A percentile compares a stretch with the other conserved stretches of the same genome.
Conservation (phyloP, 148 eudicot genomes). For the Vaccinium darrowii region DNA sequence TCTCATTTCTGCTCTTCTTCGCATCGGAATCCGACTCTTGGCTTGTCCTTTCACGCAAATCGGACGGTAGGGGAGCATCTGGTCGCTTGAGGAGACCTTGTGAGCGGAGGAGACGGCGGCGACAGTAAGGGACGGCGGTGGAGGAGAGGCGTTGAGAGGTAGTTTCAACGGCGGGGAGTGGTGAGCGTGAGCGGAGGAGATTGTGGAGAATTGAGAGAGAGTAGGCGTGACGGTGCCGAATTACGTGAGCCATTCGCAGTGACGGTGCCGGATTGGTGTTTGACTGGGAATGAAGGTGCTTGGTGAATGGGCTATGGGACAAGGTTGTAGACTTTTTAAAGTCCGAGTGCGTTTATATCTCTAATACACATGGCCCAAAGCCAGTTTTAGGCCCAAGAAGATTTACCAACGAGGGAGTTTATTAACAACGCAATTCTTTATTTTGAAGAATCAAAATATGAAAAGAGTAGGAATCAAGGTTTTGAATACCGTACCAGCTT, state of each 20-base stretch:
- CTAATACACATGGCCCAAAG: too few relatives aligned
- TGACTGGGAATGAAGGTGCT: too few relatives aligned
- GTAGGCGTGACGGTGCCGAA: constrained; percentile 27
- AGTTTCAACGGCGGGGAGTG: constrained; percentile 3
- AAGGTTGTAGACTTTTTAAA: too few relatives aligned
- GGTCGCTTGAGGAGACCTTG: constrained; percentile 44
- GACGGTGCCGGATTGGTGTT: too few relatives aligned
- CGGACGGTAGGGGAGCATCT: constrained; percentile 13
- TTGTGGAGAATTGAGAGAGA: constrained; percentile 12
- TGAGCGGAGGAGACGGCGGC: constrained; percentile 33
- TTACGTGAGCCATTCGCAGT: constrained; percentile 34
- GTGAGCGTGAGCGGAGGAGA: constrained; percentile 15
- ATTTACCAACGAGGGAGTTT: too few relatives aligned
- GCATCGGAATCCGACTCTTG: constrained; percentile 1
- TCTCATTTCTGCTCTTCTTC: constrained; percentile 60
- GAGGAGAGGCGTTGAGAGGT: constrained; percentile 17
- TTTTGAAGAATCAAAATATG: too few relatives aligned
- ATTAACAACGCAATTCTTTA: too few relatives aligned
- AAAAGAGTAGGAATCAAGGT: too few relatives aligned
- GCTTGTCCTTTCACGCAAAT: background rate
- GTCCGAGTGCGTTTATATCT: too few relatives aligned
- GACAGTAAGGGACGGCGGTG: constrained; percentile 11
- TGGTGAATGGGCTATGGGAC: too few relatives aligned
- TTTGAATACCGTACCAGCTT: too few relatives aligned
- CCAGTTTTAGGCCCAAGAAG: too few relatives aligned